phyloP scores from a whole-genome alignment of 768 basidiomycete species.

The Boletellus ananiceps region DNA sequence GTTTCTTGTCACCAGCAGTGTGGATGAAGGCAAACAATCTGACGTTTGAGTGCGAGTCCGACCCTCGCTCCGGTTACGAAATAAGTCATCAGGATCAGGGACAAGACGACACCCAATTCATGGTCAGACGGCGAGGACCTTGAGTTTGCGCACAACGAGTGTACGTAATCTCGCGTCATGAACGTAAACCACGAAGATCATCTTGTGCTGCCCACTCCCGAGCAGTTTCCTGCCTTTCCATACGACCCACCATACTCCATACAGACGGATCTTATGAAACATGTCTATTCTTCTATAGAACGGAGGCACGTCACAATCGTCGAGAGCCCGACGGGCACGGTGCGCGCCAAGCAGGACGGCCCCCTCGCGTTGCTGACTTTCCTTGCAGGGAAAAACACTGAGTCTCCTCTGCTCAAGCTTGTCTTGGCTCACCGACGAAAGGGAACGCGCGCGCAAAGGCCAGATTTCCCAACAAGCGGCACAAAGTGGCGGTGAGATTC shows the following conservation, averaged over 20 bases:
- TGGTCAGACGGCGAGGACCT: too few relatives aligned
- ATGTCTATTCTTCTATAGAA: constrained; percentile 79
- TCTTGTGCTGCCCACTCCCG: constrained; percentile 54
- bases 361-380: neutral
- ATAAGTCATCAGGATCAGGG: neutral
- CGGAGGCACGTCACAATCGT: constrained; percentile 71
- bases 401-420: constrained; percentile 73
- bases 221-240: constrained; percentile 73
- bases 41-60: neutral
- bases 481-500: constrained; percentile 25
- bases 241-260: constrained; percentile 80
- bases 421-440: constrained; percentile 71
- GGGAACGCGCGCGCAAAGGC: constrained; percentile 63
- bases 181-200: constrained; percentile 15
- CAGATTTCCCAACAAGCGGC: constrained; percentile 38
- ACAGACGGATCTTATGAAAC: constrained; percentile 83
- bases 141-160: too few relatives aligned
- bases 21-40: neutral
- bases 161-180: neutral
- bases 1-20: neutral
- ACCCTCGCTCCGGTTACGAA: neutral
- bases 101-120: too few relatives aligned
- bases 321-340: constrained; percentile 88
- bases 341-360: constrained; percentile 31
- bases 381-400: constrained; percentile 77